Evolutionary conservation across 1,284 basidiomycete species (phyloP), one percentile per base, ranked within the genome.

Genomic region (Ustilago shanxiensis): DNA sequence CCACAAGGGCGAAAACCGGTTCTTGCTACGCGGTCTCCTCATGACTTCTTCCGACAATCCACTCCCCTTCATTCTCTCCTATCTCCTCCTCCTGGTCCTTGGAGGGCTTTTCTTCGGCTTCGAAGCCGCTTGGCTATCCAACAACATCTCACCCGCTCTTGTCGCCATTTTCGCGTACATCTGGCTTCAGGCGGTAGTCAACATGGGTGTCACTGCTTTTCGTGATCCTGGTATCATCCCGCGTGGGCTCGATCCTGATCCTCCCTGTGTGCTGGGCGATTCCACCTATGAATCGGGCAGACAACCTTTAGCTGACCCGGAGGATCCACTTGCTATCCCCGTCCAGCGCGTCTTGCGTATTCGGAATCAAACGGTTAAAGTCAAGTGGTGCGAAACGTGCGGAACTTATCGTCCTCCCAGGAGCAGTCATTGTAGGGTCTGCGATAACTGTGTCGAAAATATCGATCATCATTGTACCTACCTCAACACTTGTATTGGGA

Each of bases 391-490:
- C 67, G 77, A 81, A 57, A 83, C 85, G 20, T 86, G 85, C 57
- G 72, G 77, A 1, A 77, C 80, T 1, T 86, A 86, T 54, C 67
- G 85, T 7, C 82, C 85, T 8, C 85, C 85, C 0, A 69, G 85
- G 18, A 73, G 70, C 56, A 83, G 81, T 29, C 85, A 86, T 55
- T 86, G 85, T 55, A 65, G 85, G 11, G 72, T 83, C 2, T 86
- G 85, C 71, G 83, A 86, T 49, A 85, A 84, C 60, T 86, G 85
- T 60, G 82, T 86, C 9, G 83, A 86, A 29, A 78, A 78, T 44
- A 82, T 86, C 53, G 85, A 86, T 53, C 85, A 86, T 66, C 85
- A 86, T 58, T 86, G 85, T 64, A 83, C 80, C 28, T 86, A 85
- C 41, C 74, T 86, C 22, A 86, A 86, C 68, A 83, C 78, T 20